Percentiles rank a stretch among this genome's conserved stretches.
Evolutionary conservation across 495 filamentous ascomycete species (phyloP).

Genomic region (Penicillium paxilli): DNA sequence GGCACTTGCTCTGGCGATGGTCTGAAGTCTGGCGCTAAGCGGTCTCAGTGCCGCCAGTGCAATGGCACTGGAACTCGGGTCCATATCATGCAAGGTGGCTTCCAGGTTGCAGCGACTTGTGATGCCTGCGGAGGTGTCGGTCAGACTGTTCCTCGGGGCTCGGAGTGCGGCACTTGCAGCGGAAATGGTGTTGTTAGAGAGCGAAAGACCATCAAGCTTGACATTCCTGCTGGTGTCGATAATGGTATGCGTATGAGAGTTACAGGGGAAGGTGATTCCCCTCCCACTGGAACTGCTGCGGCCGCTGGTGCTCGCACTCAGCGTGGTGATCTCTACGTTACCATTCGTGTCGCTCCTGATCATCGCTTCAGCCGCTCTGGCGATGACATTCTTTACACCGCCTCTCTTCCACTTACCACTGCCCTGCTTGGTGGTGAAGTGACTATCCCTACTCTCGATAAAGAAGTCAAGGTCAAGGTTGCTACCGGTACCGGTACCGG

Average conservation of each 20-base stretch:
- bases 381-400: slow-evolving; percentile 88
- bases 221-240: slow-evolving; percentile 92
- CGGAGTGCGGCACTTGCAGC: slow-evolving; percentile 73
- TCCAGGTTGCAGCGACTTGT: slow-evolving; percentile 94
- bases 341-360: slow-evolving; percentile 79
- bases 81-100: slow-evolving; percentile 86
- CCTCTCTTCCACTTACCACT: slow-evolving; percentile 87
- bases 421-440: slow-evolving; percentile 90
- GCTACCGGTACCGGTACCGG: slow-evolving; percentile 89
- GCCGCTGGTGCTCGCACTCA: slow-evolving; percentile 57
- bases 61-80: slow-evolving; percentile 84
- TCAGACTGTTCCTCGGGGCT: slow-evolving; percentile 66
- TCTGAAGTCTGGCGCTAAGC: slow-evolving; percentile 75
- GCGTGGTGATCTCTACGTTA: slow-evolving; percentile 84
- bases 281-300: slow-evolving; percentile 64
- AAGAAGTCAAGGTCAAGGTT: slow-evolving; percentile 84
- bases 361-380: slow-evolving; percentile 82
- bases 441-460: slow-evolving; percentile 84
- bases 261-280: slow-evolving; percentile 80
- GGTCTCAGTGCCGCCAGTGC: slow-evolving; percentile 73
- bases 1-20: slow-evolving; percentile 80
- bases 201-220: slow-evolving; percentile 74
- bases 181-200: slow-evolving; percentile 80
- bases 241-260: slow-evolving; percentile 91
- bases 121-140: slow-evolving; percentile 76